phyloP scores from a whole-genome alignment of 139 green algal species.

The Ettlia oleoabundans region DNA sequence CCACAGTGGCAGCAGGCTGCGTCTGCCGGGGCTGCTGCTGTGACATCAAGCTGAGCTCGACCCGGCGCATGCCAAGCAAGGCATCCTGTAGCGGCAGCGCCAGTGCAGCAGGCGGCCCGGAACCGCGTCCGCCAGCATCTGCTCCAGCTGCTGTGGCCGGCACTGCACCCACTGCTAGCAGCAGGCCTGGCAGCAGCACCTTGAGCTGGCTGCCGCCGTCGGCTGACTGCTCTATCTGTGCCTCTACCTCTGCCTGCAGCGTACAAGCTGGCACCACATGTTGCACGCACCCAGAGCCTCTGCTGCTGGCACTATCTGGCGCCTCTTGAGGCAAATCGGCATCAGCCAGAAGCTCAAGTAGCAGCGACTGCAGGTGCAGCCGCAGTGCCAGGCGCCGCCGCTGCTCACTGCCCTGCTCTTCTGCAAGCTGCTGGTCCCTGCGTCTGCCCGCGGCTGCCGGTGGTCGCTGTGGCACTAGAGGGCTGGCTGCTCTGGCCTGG shows the following conservation, averaged over 20 bases:
- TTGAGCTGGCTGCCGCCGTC: not conserved
- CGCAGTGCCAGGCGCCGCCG: not conserved
- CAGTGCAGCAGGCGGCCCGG: not conserved
- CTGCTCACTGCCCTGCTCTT: not conserved
- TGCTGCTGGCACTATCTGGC: no score
- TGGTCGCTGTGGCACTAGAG: not conserved
- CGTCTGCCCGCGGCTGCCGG: not conserved
- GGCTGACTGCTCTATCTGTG: not conserved
- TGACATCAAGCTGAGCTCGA: conserved; percentile 18
- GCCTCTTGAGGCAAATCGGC: not conserved
- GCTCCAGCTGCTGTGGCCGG: not conserved
- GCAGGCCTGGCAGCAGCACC: conserved; percentile 18
- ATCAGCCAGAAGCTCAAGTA: conserved; percentile 9
- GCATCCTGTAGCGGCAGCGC: conserved; percentile 16
- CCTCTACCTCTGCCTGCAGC: not conserved
- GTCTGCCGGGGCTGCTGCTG: conserved; percentile 19
- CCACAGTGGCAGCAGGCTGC: conserved; percentile 13
- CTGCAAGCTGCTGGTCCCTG: not conserved
- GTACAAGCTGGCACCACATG: not conserved
- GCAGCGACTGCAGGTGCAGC: not conserved
- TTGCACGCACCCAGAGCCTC: no score
- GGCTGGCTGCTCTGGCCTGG: not conserved
- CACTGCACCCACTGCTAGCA: conserved; percentile 23
- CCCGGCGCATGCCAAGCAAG: not conserved
- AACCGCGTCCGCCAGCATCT: not conserved